Conservation (phyloP, 805 yeast genomes). For the Candida ulmi region DNA sequence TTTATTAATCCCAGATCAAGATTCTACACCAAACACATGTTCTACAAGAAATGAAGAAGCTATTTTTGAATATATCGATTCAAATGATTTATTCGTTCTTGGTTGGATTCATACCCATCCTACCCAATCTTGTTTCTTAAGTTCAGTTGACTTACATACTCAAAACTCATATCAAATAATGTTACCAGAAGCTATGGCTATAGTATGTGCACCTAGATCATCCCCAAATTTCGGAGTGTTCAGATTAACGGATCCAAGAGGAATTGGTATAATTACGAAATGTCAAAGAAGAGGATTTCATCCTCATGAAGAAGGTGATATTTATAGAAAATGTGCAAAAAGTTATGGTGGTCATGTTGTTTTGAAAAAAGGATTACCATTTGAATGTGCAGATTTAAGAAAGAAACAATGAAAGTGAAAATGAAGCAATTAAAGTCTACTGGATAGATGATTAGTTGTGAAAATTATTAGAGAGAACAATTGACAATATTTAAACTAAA, state of each 20-base stretch:
- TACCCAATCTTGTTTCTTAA: conserved; percentile 63
- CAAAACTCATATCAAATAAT: conserved; percentile 64
- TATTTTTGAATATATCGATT: conserved; percentile 50
- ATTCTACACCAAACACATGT: conserved; percentile 58
- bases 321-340: conserved; percentile 44
- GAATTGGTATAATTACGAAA: conserved; percentile 46
- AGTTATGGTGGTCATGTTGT: conserved; percentile 43
- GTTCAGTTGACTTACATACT: conserved; percentile 63
- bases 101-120: conserved; percentile 80
- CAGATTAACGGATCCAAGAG: conserved; percentile 62
- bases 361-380: conserved; percentile 39
- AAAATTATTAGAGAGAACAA: too few species aligned
- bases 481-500: too few species aligned
- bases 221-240: conserved; percentile 48
- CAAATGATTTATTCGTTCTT: conserved; percentile 50
- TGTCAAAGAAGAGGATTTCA: conserved; percentile 52
- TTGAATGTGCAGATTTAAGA: conserved; percentile 45
- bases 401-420: conserved; percentile 1
- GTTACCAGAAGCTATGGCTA: conserved; percentile 65
- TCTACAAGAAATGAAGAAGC: conserved; percentile 54
- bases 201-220: conserved; percentile 55
- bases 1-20: conserved; percentile 57
- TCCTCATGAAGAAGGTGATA: conserved; percentile 47
- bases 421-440: neutral
- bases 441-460: too few species aligned